phyloP scores from a whole-genome alignment of 495 filamentous ascomycete genomes.

The Bacidia gigantensis region DNA sequence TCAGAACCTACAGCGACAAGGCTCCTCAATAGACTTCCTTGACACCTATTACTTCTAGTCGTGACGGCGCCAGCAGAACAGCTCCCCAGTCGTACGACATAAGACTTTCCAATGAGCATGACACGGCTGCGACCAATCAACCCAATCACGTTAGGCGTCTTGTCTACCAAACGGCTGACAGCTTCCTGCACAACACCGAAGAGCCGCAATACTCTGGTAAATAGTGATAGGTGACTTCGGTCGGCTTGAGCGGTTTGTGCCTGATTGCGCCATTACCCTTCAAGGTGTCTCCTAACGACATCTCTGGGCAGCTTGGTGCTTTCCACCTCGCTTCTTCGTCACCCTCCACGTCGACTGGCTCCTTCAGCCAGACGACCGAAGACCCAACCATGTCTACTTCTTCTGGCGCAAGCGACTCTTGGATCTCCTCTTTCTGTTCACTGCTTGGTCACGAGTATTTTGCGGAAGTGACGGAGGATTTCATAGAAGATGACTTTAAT shows the following conservation, averaged over 20 bases:
- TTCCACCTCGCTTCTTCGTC: constrained; percentile 17
- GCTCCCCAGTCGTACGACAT: too few relatives aligned
- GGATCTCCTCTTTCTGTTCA: constrained; percentile 95
- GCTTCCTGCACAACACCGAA: too few relatives aligned
- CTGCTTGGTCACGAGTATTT: constrained; percentile 96
- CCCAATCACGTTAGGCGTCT: background rate
- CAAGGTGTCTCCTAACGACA: constrained; percentile 19
- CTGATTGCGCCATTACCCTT: too few relatives aligned
- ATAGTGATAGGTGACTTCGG: too few relatives aligned
- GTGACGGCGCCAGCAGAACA: background rate
- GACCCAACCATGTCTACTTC: constrained; percentile 49
- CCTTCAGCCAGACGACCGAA: constrained; percentile 33
- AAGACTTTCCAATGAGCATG: background rate
- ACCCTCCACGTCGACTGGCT: constrained; percentile 31
- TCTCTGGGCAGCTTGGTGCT: constrained; percentile 13
- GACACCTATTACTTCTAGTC: background rate
- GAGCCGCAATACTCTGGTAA: too few relatives aligned
- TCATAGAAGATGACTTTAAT: constrained; percentile 99
- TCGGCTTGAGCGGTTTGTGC: too few relatives aligned
- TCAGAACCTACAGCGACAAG: background rate
- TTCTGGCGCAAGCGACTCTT: constrained; percentile 78
- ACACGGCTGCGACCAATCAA: background rate
- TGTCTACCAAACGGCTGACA: too few relatives aligned
- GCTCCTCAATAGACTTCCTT: background rate
- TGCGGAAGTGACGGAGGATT: constrained; percentile 95